Evolutionary conservation across 2,329 filamentous ascomycete species (phyloP).

Genomic region (Fusarium pseudonygamai): DNA sequence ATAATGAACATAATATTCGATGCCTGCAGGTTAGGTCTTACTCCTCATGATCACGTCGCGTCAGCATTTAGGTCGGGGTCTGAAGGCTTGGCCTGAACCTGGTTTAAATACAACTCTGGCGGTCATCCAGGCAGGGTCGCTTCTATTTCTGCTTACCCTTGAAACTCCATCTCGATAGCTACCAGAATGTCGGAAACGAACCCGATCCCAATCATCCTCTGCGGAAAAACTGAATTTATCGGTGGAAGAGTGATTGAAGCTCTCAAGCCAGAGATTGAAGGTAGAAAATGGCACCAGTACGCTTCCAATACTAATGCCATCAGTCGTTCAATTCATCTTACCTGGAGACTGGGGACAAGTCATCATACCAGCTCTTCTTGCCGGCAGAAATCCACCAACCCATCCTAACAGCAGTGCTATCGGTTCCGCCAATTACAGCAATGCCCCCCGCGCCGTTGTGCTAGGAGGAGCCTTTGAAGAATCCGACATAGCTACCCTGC

Average conservation of each 20-base stretch:
- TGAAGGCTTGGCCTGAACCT: background rate
- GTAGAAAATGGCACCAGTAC: background rate
- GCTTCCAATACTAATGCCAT: background rate
- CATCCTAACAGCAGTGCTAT: constrained; percentile 12
- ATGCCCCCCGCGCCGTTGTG: background rate
- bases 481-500: background rate
- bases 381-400: background rate
- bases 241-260: constrained; percentile 11
- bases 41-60: background rate
- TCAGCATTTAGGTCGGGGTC: background rate
- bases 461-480: constrained; percentile 21
- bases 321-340: constrained; percentile 26
- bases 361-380: constrained; percentile 14
- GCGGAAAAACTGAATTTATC: constrained; percentile 24
- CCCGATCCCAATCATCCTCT: constrained; percentile 24
- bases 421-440: constrained; percentile 4
- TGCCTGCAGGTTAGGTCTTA: background rate
- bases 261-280: constrained; percentile 28
- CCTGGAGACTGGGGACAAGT: constrained; percentile 14
- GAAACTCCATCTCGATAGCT: background rate
- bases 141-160: background rate
- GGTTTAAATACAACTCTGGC: background rate
- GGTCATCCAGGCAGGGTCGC: background rate
- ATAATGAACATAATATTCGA: background rate
- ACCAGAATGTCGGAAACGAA: background rate